Evolutionary conservation across 139 green algal genomes (phyloP), one percentile per base, ranked within the genome.

Genomic region (Chlamydomonas eustigma): DNA sequence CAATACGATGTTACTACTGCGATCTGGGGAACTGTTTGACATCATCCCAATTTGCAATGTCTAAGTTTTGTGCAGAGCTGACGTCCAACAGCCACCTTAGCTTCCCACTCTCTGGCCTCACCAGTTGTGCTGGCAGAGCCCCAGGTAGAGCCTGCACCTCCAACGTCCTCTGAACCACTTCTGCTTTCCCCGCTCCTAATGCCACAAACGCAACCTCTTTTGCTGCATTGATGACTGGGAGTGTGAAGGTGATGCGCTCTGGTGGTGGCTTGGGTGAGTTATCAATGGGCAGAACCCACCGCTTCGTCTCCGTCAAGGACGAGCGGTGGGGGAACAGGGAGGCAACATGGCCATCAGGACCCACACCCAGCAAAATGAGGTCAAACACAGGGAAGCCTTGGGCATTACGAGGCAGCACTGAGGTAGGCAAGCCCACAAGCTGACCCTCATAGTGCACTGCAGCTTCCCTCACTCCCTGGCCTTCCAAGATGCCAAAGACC

Each of bases 301-400:
- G 63, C 5, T 58, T 36, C 4, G 78, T 93, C 32, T 75, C 86
- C 2, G 87, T 71, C 25, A 78, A 25, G 22, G 69, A 71, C 32
- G 75, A 28, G 39, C 67, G 64, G 84, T 98, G 97, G 76, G 96
- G 96, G 85, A 99, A 99, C n/a, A 99, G 90, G 0, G 92, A 98
- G 31, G 93, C 94, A 3, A 98, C 85, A 75, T 99, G 96, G 71
- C 95, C 96, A 75, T 99, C 96, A 18, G 96, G 96, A 6, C 96
- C 96, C 4, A 98, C 88, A 32, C 94, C 95, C 39, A 99, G 90
- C 38, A 98, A 76, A n/a, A 98, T 90, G 0, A 95, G 76, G 79
- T 98, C 94, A 66, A 97, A 91, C 0, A 92, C 58, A 6, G 94
- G 94, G 22, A 94, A 72, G 50, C 66, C 80, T 0, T 83, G 74